Percentiles rank a stretch among this genome's conserved stretches.
phyloP scores from a whole-genome alignment of 805 yeast genomes.

The Kluyveromyces aestuarii region DNA sequence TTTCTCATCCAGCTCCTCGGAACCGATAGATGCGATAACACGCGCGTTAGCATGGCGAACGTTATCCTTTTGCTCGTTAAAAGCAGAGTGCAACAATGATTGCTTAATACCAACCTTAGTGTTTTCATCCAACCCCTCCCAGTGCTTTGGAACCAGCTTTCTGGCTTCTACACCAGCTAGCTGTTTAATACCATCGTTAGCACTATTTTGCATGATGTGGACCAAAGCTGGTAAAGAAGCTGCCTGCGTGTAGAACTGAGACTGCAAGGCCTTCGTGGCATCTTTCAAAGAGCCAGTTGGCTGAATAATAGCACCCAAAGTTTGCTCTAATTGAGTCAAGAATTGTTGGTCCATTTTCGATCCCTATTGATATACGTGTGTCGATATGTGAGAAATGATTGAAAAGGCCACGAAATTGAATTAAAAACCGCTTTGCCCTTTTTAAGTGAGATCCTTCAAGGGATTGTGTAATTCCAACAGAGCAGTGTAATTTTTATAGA shows the following conservation, averaged over 20 bases:
- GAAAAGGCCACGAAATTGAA: not conserved
- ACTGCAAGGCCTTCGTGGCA: conserved; percentile 67
- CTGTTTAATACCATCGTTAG: conserved; percentile 68
- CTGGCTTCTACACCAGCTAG: conserved; percentile 96
- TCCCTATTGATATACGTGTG: not conserved
- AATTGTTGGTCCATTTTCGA: conserved; percentile 58
- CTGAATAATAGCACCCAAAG: conserved; percentile 66
- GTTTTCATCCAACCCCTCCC: conserved; percentile 42
- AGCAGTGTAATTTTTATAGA: not conserved
- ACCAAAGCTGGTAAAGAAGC: conserved; percentile 72
- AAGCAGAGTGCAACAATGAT: conserved; percentile 59
- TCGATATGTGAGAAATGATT: not conserved
- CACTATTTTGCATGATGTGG: conserved; percentile 65
- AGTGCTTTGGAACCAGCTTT: conserved; percentile 63
- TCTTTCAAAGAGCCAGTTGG: conserved; percentile 78
- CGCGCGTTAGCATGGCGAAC: conserved; percentile 87
- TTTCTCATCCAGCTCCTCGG: conserved; percentile 55
- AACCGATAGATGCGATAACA: conserved; percentile 79
- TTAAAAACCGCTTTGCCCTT: not conserved
- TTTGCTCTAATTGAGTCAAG: conserved; percentile 62
- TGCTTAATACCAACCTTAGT: conserved; percentile 54
- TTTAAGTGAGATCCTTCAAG: not conserved
- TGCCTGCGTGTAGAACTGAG: conserved; percentile 64
- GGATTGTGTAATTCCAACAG: not conserved
- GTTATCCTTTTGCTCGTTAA: conserved; percentile 50